Conservation (phyloP, 2,329 filamentous ascomycete genomes). For the Colletotrichum sidae region DNA sequence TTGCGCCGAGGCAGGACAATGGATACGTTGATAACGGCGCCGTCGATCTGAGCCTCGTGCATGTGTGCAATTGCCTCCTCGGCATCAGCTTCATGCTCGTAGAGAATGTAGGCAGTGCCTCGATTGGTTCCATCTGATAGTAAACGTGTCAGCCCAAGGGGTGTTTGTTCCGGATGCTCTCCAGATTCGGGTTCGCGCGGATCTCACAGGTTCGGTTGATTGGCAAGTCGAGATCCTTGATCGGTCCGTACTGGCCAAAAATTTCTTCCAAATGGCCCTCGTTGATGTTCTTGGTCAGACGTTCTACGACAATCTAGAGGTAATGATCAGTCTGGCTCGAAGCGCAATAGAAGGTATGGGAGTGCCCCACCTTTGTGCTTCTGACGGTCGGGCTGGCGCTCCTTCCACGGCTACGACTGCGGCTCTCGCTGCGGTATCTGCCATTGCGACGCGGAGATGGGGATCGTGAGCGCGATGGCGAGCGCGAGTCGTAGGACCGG, state of each 20-base stretch:
- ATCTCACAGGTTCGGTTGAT: conserved; percentile 71
- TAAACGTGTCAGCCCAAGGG: conserved; percentile 33
- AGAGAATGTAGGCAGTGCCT: conserved; percentile 93
- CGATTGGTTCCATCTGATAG: conserved; percentile 84
- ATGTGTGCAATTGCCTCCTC: conserved; percentile 93
- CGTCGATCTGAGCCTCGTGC: conserved; percentile 97
- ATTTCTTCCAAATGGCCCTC: conserved; percentile 91
- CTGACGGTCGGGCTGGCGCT: conserved; percentile 47
- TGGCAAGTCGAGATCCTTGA: conserved; percentile 89
- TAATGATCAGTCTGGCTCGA: conserved; percentile 17
- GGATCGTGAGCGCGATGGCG: conserved; percentile 46
- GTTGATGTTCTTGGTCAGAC: conserved; percentile 94
- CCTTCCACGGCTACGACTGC: conserved; percentile 45
- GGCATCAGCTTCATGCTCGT: conserved; percentile 79
- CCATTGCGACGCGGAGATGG: conserved; percentile 50
- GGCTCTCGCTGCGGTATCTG: conserved; percentile 46
- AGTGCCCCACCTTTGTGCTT: conserved; percentile 63
- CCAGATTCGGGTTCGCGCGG: not conserved
- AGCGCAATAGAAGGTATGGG: conserved; percentile 36
- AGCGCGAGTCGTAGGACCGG: conserved; percentile 47
- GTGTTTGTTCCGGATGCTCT: conserved; percentile 9
- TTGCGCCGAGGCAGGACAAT: conserved; percentile 88
- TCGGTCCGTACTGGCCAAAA: conserved; percentile 87
- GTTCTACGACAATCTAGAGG: conserved; percentile 91
- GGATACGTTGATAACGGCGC: conserved; percentile 83